Percentiles rank a stretch among this genome's conserved stretches.
Evolutionary conservation across 148 eudicot species (phyloP).

Genomic region (Dianthus caryophyllus): DNA sequence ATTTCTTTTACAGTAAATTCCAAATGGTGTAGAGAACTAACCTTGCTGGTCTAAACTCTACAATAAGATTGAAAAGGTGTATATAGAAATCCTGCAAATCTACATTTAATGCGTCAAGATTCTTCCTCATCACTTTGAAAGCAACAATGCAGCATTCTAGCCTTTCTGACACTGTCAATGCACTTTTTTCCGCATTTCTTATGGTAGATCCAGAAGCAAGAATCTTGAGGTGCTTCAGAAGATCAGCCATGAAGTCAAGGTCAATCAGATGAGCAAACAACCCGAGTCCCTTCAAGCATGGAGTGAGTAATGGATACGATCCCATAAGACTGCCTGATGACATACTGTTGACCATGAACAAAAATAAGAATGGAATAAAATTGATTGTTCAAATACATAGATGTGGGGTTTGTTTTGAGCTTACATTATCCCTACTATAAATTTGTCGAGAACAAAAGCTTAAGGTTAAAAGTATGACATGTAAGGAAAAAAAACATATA

Average conservation of each 20-base stretch:
- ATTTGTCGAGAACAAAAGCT: neutral
- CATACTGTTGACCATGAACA: slow-evolving; percentile 36
- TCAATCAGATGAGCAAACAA: slow-evolving; percentile 84
- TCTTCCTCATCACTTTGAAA: slow-evolving; percentile 87
- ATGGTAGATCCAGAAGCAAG: slow-evolving; percentile 58
- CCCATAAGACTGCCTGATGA: slow-evolving; percentile 34
- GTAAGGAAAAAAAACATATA: neutral
- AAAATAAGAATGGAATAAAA: slow-evolving; percentile 22
- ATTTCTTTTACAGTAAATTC: neutral
- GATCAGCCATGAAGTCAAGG: slow-evolving; percentile 89
- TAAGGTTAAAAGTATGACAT: neutral
- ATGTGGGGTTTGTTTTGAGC: neutral
- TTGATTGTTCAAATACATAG: neutral
- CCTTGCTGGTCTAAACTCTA: slow-evolving; percentile 91
- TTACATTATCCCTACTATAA: neutral
- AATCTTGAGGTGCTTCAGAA: slow-evolving; percentile 74
- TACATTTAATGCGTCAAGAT: slow-evolving; percentile 90
- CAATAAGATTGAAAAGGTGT: slow-evolving; percentile 76
- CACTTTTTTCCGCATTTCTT: slow-evolving; percentile 31
- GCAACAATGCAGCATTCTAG: slow-evolving; percentile 92
- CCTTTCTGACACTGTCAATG: slow-evolving; percentile 74
- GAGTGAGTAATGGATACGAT: slow-evolving; percentile 65
- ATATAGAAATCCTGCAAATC: slow-evolving; percentile 88
- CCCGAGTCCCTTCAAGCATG: slow-evolving; percentile 89
- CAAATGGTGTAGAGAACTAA: slow-evolving; percentile 23